Conservation (phyloP, 371 early-diverging fungal genomes). For the Zychaea mexicana region DNA sequence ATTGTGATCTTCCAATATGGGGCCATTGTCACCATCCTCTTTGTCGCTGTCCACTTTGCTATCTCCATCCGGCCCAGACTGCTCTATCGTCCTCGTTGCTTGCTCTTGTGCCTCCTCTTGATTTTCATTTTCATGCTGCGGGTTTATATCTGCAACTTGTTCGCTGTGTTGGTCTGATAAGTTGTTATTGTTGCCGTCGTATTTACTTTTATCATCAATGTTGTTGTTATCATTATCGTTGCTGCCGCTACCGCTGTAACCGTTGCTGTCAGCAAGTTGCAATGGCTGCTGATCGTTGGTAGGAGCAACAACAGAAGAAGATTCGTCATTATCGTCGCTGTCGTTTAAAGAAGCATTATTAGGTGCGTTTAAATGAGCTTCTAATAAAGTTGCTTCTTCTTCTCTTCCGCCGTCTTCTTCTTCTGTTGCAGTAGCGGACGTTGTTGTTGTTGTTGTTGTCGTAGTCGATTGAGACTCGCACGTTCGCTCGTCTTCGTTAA, state of each 20-base stretch:
- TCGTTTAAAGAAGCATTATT: neutral
- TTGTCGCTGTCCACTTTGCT: neutral
- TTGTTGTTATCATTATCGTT: neutral
- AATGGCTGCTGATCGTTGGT: neutral
- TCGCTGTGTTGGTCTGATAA: neutral
- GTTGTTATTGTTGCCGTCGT: neutral
- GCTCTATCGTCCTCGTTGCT: neutral
- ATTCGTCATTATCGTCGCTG: neutral
- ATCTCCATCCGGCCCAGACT: neutral
- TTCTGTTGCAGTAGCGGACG: neutral
- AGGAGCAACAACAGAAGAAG: neutral
- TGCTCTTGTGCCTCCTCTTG: slow-evolving; percentile 2
- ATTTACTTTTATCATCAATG: no score
- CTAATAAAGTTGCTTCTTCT: neutral
- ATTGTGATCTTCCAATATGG: neutral
- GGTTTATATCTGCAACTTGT: neutral
- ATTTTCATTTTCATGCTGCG: neutral
- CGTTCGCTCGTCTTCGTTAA: neutral
- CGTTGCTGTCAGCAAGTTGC: neutral
- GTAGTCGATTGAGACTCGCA: neutral
- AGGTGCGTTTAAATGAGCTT: neutral
- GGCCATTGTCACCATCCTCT: no score
- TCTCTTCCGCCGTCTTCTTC: no score
- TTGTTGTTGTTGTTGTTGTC: neutral
- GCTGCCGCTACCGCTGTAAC: neutral